Percentiles rank a stretch among this genome's conserved stretches.
phyloP scores from a whole-genome alignment of 108 stramenopile species.

The Schizochytrium sp. region DNA sequence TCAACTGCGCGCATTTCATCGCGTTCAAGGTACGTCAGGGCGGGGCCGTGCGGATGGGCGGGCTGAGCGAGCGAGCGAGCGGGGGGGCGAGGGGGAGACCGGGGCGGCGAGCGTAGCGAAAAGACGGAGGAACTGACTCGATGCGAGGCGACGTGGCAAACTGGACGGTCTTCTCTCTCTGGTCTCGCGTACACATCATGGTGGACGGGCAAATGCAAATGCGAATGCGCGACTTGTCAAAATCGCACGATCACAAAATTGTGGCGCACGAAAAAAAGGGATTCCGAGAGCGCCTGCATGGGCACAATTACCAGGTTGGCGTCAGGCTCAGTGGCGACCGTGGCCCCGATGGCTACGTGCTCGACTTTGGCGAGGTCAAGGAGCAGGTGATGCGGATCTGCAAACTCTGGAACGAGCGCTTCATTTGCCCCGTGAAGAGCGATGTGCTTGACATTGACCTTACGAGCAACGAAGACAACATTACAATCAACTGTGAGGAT shows the following conservation, averaged over 20 bases:
- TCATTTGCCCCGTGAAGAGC: conserved; percentile 72
- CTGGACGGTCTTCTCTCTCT: too few species aligned
- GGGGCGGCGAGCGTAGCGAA: not conserved
- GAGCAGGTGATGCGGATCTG: conserved; percentile 64
- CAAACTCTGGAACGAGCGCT: conserved; percentile 80
- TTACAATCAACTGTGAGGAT: conserved; percentile 67
- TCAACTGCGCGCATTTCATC: conserved; percentile 92
- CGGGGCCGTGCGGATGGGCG: not conserved
- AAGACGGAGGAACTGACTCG: too few species aligned
- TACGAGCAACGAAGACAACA: conserved; percentile 32
- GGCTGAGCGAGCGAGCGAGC: not conserved
- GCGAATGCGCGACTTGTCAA: not conserved
- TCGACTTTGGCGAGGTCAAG: conserved; percentile 88
- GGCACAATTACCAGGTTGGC: conserved; percentile 79
- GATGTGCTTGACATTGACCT: conserved; percentile 62
- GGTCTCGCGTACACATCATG: too few species aligned
- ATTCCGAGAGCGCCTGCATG: conserved; percentile 84
- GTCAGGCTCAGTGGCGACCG: conserved; percentile 57
- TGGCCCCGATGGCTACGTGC: conserved; percentile 71
- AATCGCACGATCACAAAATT: not conserved
- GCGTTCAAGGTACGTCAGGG: conserved; percentile 44
- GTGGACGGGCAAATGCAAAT: not conserved
- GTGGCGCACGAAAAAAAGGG: conserved; percentile 29
- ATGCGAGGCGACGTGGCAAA: too few species aligned
- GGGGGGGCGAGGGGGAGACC: not conserved